Conservation (phyloP, 371 early-diverging fungal genomes). For the Batrachochytrium dendrobatidis region DNA sequence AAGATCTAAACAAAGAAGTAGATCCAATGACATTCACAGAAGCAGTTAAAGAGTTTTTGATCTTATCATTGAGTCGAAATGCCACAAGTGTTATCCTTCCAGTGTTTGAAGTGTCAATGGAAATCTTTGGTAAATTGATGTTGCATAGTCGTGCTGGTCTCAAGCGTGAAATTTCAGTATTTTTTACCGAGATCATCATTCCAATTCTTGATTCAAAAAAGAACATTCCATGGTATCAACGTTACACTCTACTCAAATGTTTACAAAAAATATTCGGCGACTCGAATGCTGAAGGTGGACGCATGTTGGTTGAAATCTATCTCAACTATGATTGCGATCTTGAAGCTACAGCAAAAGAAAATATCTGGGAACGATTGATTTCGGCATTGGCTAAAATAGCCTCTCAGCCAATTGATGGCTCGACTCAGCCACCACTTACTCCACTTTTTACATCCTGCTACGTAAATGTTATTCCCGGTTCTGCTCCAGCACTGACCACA, state of each 20-base stretch:
- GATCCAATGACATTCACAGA: conserved; percentile 46
- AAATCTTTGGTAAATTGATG: conserved; percentile 71
- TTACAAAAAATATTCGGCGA: conserved; percentile 54
- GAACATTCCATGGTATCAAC: conserved; percentile 37
- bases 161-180: conserved; percentile 68
- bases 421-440: neutral
- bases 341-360: conserved; percentile 58
- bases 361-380: conserved; percentile 71
- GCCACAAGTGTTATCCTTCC: conserved; percentile 68
- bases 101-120: conserved; percentile 75
- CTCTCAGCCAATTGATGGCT: neutral
- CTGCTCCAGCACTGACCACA: conserved; percentile 39
- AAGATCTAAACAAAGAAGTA: neutral
- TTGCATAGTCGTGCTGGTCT: conserved; percentile 59
- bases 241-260: conserved; percentile 29
- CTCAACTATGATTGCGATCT: conserved; percentile 93
- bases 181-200: conserved; percentile 69
- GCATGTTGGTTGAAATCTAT: conserved; percentile 84
- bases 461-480: neutral
- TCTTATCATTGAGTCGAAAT: conserved; percentile 68
- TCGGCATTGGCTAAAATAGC: conserved; percentile 36
- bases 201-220: conserved; percentile 51
- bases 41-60: conserved; percentile 75
- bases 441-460: neutral
- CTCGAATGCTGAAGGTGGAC: conserved; percentile 56